Evolutionary conservation across 139 green algal genomes (phyloP).

Genomic region (Desmodesmus armatus): DNA sequence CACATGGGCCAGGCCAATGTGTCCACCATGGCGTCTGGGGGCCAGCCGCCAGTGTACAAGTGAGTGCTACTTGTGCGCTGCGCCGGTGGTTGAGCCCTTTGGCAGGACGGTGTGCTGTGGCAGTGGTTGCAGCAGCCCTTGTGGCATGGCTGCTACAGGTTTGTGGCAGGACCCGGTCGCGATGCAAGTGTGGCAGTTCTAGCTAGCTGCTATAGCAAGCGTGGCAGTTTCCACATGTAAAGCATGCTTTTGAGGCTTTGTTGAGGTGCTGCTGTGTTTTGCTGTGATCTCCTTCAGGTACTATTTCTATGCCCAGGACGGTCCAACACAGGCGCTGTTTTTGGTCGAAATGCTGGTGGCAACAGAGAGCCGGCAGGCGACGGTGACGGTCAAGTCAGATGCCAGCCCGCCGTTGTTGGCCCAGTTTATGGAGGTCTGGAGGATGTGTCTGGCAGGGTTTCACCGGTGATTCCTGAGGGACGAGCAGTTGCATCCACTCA

Average conservation of each 20-base stretch:
- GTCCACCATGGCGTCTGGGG: constrained; percentile 82
- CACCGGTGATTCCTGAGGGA: constrained; percentile 33
- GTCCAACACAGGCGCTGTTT: constrained; percentile 55
- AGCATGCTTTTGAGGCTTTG: background rate
- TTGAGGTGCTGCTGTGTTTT: constrained; percentile 18
- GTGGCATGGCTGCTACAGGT: too few relatives aligned
- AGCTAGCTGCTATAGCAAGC: too few relatives aligned
- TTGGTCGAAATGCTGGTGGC: constrained; percentile 78
- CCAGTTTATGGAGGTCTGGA: constrained; percentile 64
- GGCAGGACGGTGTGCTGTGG: too few relatives aligned
- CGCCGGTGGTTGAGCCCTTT: too few relatives aligned
- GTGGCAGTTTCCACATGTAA: too few relatives aligned
- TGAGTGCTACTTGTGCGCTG: constrained; percentile 41
- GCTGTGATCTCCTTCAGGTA: too few relatives aligned
- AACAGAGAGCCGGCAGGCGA: constrained; percentile 46
- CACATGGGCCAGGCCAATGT: constrained; percentile 75
- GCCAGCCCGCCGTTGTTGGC: constrained; percentile 17
- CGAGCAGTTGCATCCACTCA: too few relatives aligned
- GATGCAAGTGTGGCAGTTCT: too few relatives aligned
- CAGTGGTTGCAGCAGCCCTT: too few relatives aligned
- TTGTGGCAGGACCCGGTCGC: too few relatives aligned
- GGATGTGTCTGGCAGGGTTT: constrained; percentile 53
- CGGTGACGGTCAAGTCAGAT: constrained; percentile 72
- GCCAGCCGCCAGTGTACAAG: constrained; percentile 69
- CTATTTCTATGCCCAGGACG: constrained; percentile 84